A percentile compares a stretch with the other conserved stretches of the same genome.
Conservation (phyloP, 2,329 filamentous ascomycete species). For the Penicillium sp. region DNA sequence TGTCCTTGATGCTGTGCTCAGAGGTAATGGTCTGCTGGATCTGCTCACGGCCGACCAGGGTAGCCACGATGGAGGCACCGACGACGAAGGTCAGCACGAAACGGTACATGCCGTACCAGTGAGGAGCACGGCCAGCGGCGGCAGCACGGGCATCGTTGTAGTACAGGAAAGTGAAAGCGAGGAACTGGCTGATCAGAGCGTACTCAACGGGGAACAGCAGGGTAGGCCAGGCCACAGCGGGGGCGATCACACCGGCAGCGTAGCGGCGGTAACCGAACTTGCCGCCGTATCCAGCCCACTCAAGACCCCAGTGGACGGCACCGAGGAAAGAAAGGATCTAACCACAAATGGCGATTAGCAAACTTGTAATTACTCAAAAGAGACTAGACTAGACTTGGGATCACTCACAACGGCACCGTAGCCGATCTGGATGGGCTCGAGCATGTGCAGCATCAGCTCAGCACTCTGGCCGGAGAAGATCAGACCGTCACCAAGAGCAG, state of each 20-base stretch:
- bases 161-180: slow-evolving; percentile 81
- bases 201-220: slow-evolving; percentile 80
- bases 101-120: slow-evolving; percentile 86
- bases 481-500: slow-evolving; percentile 60
- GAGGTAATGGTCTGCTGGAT: slow-evolving; percentile 50
- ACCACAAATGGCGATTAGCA: slow-evolving; percentile 12
- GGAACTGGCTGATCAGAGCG: slow-evolving; percentile 81
- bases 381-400: neutral
- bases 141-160: slow-evolving; percentile 76
- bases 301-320: slow-evolving; percentile 89
- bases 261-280: slow-evolving; percentile 76
- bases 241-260: slow-evolving; percentile 75
- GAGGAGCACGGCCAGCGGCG: slow-evolving; percentile 72
- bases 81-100: slow-evolving; percentile 91
- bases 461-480: slow-evolving; percentile 71
- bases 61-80: slow-evolving; percentile 76
- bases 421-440: slow-evolving; percentile 86
- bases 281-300: slow-evolving; percentile 70
- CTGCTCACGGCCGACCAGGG: slow-evolving; percentile 77
- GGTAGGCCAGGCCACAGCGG: slow-evolving; percentile 85
- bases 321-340: slow-evolving; percentile 91
- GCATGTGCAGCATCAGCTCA: slow-evolving; percentile 66
- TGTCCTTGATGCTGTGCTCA: slow-evolving; percentile 47
- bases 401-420: slow-evolving; percentile 77
- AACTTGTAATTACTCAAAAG: neutral